Evolutionary conservation across 805 yeast species (phyloP).

Genomic region (Yarrowia sp.): DNA sequence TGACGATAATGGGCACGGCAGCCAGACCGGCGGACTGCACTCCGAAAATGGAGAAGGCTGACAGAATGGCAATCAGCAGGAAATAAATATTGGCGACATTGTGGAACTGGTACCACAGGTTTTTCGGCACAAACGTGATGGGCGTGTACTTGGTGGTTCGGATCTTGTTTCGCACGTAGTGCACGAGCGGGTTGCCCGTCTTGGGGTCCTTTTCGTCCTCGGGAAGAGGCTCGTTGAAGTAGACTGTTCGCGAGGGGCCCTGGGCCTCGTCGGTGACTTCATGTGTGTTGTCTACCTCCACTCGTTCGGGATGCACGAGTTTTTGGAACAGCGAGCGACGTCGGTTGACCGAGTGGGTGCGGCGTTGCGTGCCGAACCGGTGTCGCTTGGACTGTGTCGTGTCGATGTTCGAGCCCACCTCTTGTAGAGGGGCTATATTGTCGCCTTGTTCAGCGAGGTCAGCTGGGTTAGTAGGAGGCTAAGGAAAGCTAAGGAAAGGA

Average conservation of each 20-base stretch:
- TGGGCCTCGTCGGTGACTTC: slow-evolving; percentile 27
- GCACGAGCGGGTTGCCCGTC: slow-evolving; percentile 62
- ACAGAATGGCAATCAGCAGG: slow-evolving; percentile 73
- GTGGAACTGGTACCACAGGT: slow-evolving; percentile 77
- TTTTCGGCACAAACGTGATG: slow-evolving; percentile 87
- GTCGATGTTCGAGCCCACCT: slow-evolving; percentile 46
- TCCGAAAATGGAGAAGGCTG: slow-evolving; percentile 73
- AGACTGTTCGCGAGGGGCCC: slow-evolving; percentile 25
- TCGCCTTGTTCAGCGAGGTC: slow-evolving; percentile 36
- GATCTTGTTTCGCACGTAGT: slow-evolving; percentile 89
- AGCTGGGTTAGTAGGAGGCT: slow-evolving; percentile 30
- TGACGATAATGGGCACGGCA: slow-evolving; percentile 82
- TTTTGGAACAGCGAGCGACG: slow-evolving; percentile 45
- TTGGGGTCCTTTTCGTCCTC: slow-evolving; percentile 50
- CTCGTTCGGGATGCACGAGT: slow-evolving; percentile 4
- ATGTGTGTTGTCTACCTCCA: slow-evolving; percentile 3
- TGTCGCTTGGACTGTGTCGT: slow-evolving; percentile 71
- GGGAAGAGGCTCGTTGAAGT: slow-evolving; percentile 33
- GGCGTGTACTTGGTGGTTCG: slow-evolving; percentile 98
- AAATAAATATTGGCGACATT: slow-evolving; percentile 93
- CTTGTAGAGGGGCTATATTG: slow-evolving; percentile 7
- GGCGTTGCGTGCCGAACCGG: slow-evolving; percentile 91
- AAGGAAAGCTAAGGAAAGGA: too few species aligned
- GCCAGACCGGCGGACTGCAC: slow-evolving; percentile 75
- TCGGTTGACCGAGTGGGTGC: slow-evolving; percentile 69